These are phyloP conservation scores for Durotheca rogersii DNA, from an alignment of 495 filamentous ascomycete genomes.

Conservation along the genomic window DNA sequence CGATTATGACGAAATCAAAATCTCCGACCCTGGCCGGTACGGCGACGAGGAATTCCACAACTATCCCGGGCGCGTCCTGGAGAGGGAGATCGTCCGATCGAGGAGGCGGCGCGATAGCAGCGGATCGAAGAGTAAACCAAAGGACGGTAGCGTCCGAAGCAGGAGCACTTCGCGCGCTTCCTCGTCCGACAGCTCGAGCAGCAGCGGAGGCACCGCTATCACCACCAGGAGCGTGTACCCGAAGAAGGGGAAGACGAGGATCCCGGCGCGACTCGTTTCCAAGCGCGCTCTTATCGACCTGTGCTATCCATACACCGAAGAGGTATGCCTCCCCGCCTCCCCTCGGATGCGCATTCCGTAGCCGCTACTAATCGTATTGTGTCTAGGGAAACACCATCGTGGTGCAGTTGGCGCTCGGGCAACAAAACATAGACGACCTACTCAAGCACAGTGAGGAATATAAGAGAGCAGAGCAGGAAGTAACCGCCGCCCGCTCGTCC, in stretches of 20 bases:
- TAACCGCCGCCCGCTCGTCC: slow-evolving; percentile 39
- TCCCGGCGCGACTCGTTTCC: slow-evolving; percentile 74
- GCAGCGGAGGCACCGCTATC: slow-evolving; percentile 41
- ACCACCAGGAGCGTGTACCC: slow-evolving; percentile 58
- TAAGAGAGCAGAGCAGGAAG: slow-evolving; percentile 51
- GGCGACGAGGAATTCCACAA: slow-evolving; percentile 67
- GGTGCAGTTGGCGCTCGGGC: slow-evolving; percentile 77
- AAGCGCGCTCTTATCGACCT: slow-evolving; percentile 76
- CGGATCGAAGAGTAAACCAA: slow-evolving; percentile 26
- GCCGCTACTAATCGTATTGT: slow-evolving; percentile 32
- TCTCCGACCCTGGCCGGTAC: slow-evolving; percentile 65
- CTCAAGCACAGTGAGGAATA: slow-evolving; percentile 77
- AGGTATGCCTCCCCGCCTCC: slow-evolving; percentile 53
- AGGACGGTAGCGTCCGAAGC: slow-evolving; percentile 23
- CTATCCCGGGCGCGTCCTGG: slow-evolving; percentile 56
- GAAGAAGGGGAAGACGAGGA: slow-evolving; percentile 83
- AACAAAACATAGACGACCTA: slow-evolving; percentile 86
- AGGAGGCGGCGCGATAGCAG: slow-evolving; percentile 39
- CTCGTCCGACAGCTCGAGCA: slow-evolving; percentile 49
- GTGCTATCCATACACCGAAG: slow-evolving; percentile 83
- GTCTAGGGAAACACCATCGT: slow-evolving; percentile 75
- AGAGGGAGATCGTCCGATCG: slow-evolving; percentile 49
- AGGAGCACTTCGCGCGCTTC: slow-evolving; percentile 42
- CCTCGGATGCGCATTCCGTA: neutral
- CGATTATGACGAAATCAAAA: slow-evolving; percentile 61